Base-by-base conservation (phyloP, 495 filamentous ascomycete genomes). In the Podospora comata region DNA sequence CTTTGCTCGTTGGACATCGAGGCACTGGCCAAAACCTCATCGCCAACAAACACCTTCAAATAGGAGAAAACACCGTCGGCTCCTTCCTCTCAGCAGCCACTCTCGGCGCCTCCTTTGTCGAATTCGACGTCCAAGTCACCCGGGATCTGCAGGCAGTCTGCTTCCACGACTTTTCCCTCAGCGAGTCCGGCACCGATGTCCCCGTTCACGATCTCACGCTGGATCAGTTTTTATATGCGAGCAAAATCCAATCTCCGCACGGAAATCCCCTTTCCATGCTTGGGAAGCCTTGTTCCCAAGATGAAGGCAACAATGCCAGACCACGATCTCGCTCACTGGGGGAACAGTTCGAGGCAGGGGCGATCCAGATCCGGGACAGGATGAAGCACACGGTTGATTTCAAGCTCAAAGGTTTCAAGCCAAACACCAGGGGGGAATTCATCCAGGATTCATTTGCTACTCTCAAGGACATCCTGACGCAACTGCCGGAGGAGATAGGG, bases 51-150 rank as follows among this genome's bases (percentile, higher is more conserved):
- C 71, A 76, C 18, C 67, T 82, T 54, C 80, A 82, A 71, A 59
- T 81, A 16, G 76, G 80, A 16, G 80, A 81, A 60, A 82, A 81
- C 55, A 79, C 78, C 3, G 67, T 65, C 32, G 67, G 78, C 72
- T 80, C 79, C 48, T 79, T 81, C 63, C 65, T 75, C 4, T 64
- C 71, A 30, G 74, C 78, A 19, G 68, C 70, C 39, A 68, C 76
- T 23, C 69, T 76, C 48, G 80, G 80, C 2, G 78, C 75, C 57
- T 71, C 74, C n/a, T 81, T 72, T 72, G 73, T 81, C 26, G 79
- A 83, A 68, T 77, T 71, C 78, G 80, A 82, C 67, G 78, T 79
- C n/a, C 80, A 82, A 62, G 68, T 82, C 19, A 81, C 80, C 9
- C 71, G 69, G 68, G 80, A 83, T 65, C 72, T 73, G 63, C 71